Percentiles rank a stretch among this genome's conserved stretches.
Evolutionary conservation across 176 grass and related monocot genomes (phyloP).

Genomic region (Melocanna baccifera): DNA sequence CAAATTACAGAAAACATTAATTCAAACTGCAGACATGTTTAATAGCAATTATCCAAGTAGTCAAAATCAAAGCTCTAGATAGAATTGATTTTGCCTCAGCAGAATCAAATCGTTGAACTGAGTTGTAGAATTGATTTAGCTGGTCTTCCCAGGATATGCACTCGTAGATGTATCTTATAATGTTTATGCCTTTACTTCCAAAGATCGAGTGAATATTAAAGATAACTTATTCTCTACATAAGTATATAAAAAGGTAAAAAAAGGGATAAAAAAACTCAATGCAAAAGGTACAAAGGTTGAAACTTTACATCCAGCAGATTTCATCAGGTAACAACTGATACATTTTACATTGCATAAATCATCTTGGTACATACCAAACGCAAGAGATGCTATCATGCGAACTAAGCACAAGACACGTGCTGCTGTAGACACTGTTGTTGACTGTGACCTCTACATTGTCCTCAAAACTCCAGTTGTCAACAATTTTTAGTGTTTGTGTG

Average conservation of each 20-base stretch:
- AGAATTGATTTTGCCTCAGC: not conserved
- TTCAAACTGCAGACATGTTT: not conserved
- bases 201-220: not conserved
- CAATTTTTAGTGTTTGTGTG: not conserved
- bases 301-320: not conserved
- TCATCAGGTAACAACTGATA: not conserved
- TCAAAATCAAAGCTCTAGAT: not conserved
- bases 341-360: not conserved
- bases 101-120: not conserved
- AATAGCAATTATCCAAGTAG: not conserved
- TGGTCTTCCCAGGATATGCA: too few relatives aligned
- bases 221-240: not conserved
- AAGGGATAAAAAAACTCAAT: not conserved
- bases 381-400: not conserved
- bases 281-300: not conserved
- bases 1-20: constrained; percentile 5
- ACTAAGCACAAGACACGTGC: not conserved
- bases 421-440: not conserved
- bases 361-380: not conserved
- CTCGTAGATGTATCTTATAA: not conserved
- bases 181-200: not conserved
- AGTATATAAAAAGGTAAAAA: not conserved
- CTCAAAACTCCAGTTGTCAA: not conserved
- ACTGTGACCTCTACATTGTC: not conserved
- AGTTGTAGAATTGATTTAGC: not conserved